These are phyloP conservation scores for Exophiala sideris DNA, from an alignment of 2,329 filamentous ascomycete species.

Conservation along the genomic window DNA sequence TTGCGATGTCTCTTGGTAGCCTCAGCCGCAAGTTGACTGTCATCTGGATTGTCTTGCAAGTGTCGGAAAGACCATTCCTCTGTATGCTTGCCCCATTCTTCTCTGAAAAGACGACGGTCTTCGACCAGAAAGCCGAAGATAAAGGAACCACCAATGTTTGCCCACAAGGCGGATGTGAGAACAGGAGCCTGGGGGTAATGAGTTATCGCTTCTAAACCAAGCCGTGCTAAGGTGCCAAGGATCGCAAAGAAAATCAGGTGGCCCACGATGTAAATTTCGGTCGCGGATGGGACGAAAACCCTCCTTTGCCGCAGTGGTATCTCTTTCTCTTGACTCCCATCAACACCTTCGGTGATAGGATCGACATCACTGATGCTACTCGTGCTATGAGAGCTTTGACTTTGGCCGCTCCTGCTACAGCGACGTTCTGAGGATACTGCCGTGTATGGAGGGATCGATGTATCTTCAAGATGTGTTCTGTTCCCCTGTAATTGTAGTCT, in stretches of 20 bases:
- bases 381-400: too few species aligned
- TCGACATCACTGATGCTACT: too few species aligned
- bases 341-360: too few species aligned
- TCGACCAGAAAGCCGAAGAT: slow-evolving; percentile 77
- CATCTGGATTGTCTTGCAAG: slow-evolving; percentile 52
- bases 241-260: slow-evolving; percentile 79
- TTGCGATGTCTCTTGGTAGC: not conserved
- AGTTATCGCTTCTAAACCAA: slow-evolving; percentile 72
- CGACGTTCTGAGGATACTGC: too few species aligned
- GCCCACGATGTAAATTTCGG: too few species aligned
- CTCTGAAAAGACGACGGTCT: slow-evolving; percentile 66
- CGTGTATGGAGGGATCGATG: too few species aligned
- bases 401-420: too few species aligned
- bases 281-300: too few species aligned
- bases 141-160: slow-evolving; percentile 74
- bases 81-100: slow-evolving; percentile 26
- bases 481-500: too few species aligned
- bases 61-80: slow-evolving; percentile 21
- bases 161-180: slow-evolving; percentile 71
- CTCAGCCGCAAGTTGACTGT: slow-evolving; percentile 30
- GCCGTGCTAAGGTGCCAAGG: slow-evolving; percentile 70
- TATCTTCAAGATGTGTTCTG: too few species aligned
- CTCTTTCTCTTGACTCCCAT: too few species aligned
- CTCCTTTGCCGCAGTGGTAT: too few species aligned
- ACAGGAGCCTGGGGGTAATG: slow-evolving; percentile 72